A percentile compares a stretch with the other conserved stretches of the same genome.
phyloP scores from a whole-genome alignment of 2,329 filamentous ascomycete genomes.

The Exophiala sideris region DNA sequence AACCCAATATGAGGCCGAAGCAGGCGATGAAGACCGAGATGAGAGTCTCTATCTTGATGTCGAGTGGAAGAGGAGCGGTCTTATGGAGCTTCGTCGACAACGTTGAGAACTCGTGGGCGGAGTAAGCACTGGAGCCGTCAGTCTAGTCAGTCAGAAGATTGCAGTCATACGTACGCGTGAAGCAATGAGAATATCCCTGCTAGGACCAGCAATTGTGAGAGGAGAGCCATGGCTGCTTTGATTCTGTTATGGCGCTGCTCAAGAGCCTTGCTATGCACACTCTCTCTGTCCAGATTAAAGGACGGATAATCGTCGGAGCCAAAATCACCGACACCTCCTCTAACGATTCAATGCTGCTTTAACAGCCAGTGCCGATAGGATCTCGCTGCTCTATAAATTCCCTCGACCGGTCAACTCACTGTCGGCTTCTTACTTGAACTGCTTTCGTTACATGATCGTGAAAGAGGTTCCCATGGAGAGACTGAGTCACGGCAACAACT shows the following conservation, averaged over 20 bases:
- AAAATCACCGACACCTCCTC: not conserved
- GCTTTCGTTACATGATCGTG: too few relatives aligned
- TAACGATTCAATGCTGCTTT: not conserved
- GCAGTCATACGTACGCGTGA: slow-evolving; percentile 75
- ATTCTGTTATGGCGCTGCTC: not conserved
- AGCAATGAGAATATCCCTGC: slow-evolving; percentile 75
- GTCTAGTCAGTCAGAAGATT: slow-evolving; percentile 10
- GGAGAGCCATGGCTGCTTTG: slow-evolving; percentile 59
- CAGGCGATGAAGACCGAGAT: slow-evolving; percentile 76
- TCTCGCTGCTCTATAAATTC: too few relatives aligned
- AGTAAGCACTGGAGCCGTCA: slow-evolving; percentile 71
- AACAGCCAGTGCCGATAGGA: too few relatives aligned
- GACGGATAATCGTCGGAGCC: not conserved
- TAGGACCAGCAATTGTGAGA: slow-evolving; percentile 67
- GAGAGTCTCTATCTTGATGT: slow-evolving; percentile 85
- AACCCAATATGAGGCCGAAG: slow-evolving; percentile 74
- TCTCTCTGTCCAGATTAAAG: not conserved
- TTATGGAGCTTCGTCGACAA: slow-evolving; percentile 44
- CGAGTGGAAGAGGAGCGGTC: slow-evolving; percentile 61
- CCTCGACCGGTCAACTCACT: too few relatives aligned
- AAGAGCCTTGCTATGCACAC: not conserved
- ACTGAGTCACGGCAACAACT: too few relatives aligned
- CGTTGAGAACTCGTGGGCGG: slow-evolving; percentile 84
- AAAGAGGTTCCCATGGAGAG: too few relatives aligned
- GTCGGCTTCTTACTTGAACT: too few relatives aligned